A percentile compares a stretch with the other conserved stretches of the same genome.
Evolutionary conservation across 495 filamentous ascomycete genomes (phyloP).

Genomic region (Talaromyces stipitatus): DNA sequence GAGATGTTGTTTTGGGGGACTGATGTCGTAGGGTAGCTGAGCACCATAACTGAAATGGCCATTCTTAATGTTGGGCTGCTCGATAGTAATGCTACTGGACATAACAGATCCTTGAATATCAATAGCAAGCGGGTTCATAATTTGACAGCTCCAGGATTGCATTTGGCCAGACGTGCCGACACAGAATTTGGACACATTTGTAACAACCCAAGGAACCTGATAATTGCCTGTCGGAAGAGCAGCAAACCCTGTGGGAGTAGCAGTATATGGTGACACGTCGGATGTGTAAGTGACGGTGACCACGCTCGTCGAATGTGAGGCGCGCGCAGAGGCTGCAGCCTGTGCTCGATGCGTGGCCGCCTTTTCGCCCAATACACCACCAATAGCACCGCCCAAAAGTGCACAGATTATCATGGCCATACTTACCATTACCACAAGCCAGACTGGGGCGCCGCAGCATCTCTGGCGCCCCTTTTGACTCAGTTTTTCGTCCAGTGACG

Average conservation of each 20-base stretch:
- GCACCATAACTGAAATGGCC: conserved; percentile 58
- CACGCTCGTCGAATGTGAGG: neutral
- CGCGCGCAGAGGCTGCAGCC: conserved; percentile 24
- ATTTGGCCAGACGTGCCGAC: conserved; percentile 51
- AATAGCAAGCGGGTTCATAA: conserved; percentile 32
- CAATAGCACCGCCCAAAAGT: conserved; percentile 51
- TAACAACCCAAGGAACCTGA: conserved; percentile 48
- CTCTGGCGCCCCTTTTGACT: conserved; percentile 47
- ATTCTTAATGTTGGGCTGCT: conserved; percentile 22
- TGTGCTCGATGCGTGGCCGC: conserved; percentile 19
- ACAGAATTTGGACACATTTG: conserved; percentile 57
- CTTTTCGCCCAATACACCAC: conserved; percentile 44
- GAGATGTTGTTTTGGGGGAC: conserved; percentile 36
- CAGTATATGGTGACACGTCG: conserved; percentile 56
- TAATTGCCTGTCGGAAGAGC: conserved; percentile 59
- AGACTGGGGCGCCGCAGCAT: conserved; percentile 61
- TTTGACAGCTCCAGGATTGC: conserved; percentile 62
- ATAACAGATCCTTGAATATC: conserved; percentile 16
- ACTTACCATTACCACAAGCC: conserved; percentile 53
- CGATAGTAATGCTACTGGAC: conserved; percentile 20
- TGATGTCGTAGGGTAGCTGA: conserved; percentile 54
- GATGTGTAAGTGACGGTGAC: conserved; percentile 48
- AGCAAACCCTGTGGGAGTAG: conserved; percentile 49
- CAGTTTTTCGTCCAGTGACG: conserved; percentile 47
- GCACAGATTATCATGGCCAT: conserved; percentile 49